Conservation (phyloP, 2,329 filamentous ascomycete species). For the Beauveria asiatica region DNA sequence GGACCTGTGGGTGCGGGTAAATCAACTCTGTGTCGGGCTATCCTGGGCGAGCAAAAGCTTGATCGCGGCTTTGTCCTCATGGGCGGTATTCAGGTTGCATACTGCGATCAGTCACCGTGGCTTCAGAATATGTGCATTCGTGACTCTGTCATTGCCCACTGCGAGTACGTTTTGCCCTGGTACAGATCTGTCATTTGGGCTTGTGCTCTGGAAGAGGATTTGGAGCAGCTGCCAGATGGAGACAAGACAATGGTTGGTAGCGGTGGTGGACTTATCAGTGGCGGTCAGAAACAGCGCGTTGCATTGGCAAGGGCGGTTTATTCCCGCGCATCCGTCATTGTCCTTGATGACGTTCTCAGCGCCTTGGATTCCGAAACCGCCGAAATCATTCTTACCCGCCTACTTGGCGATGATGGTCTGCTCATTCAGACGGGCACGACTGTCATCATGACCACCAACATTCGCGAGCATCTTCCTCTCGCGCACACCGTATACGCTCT, state of each 20-base stretch:
- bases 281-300: constrained; percentile 19
- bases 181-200: constrained; percentile 7
- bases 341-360: constrained; percentile 60
- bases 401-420: constrained; percentile 15
- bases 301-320: constrained; percentile 77
- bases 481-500: constrained; percentile 8
- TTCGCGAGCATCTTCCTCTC: constrained; percentile 7
- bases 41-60: constrained; percentile 15
- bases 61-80: constrained; percentile 12
- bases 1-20: constrained; percentile 16
- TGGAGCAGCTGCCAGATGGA: constrained; percentile 19
- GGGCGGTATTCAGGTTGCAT: constrained; percentile 9
- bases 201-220: constrained; percentile 29
- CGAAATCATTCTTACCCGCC: constrained; percentile 8
- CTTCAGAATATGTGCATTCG: constrained; percentile 9
- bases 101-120: constrained; percentile 13
- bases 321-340: constrained; percentile 77
- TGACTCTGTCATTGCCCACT: constrained; percentile 6
- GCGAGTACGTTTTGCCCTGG: constrained; percentile 7
- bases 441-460: constrained; percentile 11
- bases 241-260: constrained; percentile 12
- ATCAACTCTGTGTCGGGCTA: constrained; percentile 15
- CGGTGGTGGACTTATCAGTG: constrained; percentile 15
- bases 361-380: constrained; percentile 11
- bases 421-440: constrained; percentile 15